Percentiles rank a stretch among this genome's conserved stretches.
phyloP scores from a whole-genome alignment of 129 eudicot species.

The Artemisia argyi region DNA sequence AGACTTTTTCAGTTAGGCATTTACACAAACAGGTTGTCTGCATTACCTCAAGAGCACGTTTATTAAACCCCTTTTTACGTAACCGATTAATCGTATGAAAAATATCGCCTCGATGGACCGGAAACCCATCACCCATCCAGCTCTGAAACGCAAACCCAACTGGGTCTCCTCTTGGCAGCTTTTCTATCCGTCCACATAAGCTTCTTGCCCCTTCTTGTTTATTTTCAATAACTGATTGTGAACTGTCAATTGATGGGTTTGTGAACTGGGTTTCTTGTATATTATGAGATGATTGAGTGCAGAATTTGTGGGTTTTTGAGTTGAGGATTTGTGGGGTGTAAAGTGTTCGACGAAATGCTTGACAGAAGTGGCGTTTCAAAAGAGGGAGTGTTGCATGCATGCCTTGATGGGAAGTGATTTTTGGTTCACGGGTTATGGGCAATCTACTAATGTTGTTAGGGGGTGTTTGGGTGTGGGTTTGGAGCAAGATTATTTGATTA shows the following conservation, averaged over 20 bases:
- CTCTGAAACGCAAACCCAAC: constrained; percentile 73
- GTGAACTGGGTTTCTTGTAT: constrained; percentile 15
- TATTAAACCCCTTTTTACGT: constrained; percentile 58
- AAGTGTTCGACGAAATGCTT: constrained; percentile 59
- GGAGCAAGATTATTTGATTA: too few species aligned
- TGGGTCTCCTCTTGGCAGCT: constrained; percentile 47
- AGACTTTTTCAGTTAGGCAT: constrained; percentile 29
- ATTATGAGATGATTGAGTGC: constrained; percentile 33
- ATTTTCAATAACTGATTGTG: constrained; percentile 25
- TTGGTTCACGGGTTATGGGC: too few species aligned
- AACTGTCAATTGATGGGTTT: not conserved
- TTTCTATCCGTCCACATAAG: constrained; percentile 79
- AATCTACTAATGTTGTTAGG: too few species aligned
- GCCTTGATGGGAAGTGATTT: not conserved
- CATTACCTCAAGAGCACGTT: constrained; percentile 90
- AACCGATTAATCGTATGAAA: constrained; percentile 82
- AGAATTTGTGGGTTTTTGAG: constrained; percentile 26
- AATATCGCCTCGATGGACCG: constrained; percentile 73
- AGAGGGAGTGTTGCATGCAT: constrained; percentile 6
- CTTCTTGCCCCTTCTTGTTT: constrained; percentile 33
- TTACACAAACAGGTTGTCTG: constrained; percentile 40
- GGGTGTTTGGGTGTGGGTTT: too few species aligned
- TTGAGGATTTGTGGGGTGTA: constrained; percentile 6
- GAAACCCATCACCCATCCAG: constrained; percentile 98
- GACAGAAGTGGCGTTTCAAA: constrained; percentile 19